Evolutionary conservation across 306 rosid species (phyloP), one percentile per base, ranked within the genome.

Genomic region (Pueraria montana): DNA sequence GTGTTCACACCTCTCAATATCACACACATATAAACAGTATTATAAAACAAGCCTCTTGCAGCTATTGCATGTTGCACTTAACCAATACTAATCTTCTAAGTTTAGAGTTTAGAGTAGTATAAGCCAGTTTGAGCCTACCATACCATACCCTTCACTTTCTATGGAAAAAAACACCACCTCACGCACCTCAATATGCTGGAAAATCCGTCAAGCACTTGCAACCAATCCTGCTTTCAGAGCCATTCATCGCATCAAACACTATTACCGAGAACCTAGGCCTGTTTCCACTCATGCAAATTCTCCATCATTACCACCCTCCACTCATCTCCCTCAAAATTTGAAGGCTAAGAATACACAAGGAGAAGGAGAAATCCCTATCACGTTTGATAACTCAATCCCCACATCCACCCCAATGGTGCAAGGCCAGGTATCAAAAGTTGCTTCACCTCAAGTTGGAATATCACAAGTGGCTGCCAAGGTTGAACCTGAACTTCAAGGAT

Each of bases 101-200:
- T 27, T 53, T 6, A 13, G 8, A 76, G 12, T 45, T 67, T 34
- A 38, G 43, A 38, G 43, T 8, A 8, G 1, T 34, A 30, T 36
- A 82, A 1, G 20, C 55, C 3, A 11, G 1, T 23, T 77, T 75
- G 36, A 43, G 20, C 20, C 42, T 68, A 53, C 14, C 70, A 48
- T 0, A 32, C 24, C 43, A 6, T 30, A 70, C 34, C 42, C 61
- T 43, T 18, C 16, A 52, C 17, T 70, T 78, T 66, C 80, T 38
- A 87, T 87, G 89, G 89, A 84, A 17, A 87, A 68, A 9, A 80
- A 82, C 17, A 40, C 18, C 52, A 64, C n/a, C 52, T 76, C 94
- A n/a, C 53, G 50, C 5, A 50, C 21, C 16, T 86, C 89, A 6
- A 76, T 49, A 26, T 89, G 94, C 87, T 83, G 76, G 75, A 93